Base-by-base conservation (phyloP, 108 stramenopile species). In the Cylindrotheca closterium region DNA sequence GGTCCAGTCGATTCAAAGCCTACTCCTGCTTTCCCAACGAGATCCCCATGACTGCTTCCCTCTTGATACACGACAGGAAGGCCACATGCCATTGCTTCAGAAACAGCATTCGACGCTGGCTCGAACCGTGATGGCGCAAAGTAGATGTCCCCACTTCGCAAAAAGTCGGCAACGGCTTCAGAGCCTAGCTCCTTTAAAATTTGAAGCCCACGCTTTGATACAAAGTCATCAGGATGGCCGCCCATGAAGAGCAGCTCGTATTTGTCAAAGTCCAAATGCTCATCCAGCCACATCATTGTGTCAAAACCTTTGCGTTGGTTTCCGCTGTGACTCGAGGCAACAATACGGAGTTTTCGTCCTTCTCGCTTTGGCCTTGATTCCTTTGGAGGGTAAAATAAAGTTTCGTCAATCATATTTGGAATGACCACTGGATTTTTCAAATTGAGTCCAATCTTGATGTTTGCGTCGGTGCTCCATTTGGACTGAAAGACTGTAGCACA, bases 401-500 rank as follows among this genome's bases (percentile, higher is more conserved):
- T 28, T 3, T 51, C 26, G 32, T 65, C 54, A 12, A 65, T 46
- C 22, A 53, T 65, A 53, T 65, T 65, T 30, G 64, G 64, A 34
- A 55, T 55, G 27, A 65, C 22, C 1, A 65, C 54, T 10, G 64
- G 64, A 54, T 65, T 65, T 15, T 53, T n/a, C 52, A 65, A 45
- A 21, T 54, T 55, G 26, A 65, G 29, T 26, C 54, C 53, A 45
- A 65, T 65, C 24, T 65, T 55, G 1, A 65, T 7, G 37, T 65
- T 65, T 10, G 52, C 52, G 25, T 65, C 32, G 22, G 55, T 15
- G 33, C 64, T 65, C 64, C 64, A 65, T 1, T 65, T 21, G 7
- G 64, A 65, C 33, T 65, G 64, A 27, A 65, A 65, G 4, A 65
- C 52, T 2, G 64, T 65, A 12, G 64, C 64, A 55, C 64, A 65